These are phyloP conservation scores for Grifola frondosa DNA, from an alignment of 1,284 basidiomycete genomes.

Conservation along the genomic window DNA sequence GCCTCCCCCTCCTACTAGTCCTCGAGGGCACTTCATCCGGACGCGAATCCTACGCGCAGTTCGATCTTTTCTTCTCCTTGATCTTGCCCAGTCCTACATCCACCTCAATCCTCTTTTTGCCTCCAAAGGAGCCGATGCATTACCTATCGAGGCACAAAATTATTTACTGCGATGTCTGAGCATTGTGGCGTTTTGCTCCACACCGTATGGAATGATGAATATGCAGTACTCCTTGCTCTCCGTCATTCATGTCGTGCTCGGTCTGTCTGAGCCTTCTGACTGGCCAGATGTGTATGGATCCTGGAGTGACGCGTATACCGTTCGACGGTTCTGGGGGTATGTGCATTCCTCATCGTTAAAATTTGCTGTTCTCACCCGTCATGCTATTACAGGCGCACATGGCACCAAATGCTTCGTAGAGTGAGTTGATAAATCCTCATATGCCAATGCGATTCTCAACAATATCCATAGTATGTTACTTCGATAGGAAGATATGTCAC, in stretches of 20 bases:
- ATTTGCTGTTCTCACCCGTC: not conserved
- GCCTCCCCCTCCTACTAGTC: slow-evolving; percentile 1
- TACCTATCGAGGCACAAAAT: slow-evolving; percentile 3
- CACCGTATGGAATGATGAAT: slow-evolving; percentile 20
- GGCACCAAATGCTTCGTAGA: slow-evolving; percentile 32
- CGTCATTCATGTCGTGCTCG: slow-evolving; percentile 23
- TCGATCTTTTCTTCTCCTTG: slow-evolving; percentile 10
- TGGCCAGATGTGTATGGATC: slow-evolving; percentile 37
- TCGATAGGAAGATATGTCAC: slow-evolving; percentile 21
- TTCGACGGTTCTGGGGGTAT: slow-evolving; percentile 39
- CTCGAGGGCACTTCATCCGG: slow-evolving; percentile 5
- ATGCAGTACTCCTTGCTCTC: slow-evolving; percentile 24
- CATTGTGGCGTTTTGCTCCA: slow-evolving; percentile 9
- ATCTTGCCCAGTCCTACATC: slow-evolving; percentile 14
- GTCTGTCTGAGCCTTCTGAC: slow-evolving; percentile 25
- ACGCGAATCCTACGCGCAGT: slow-evolving; percentile 1
- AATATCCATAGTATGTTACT: slow-evolving; percentile 25
- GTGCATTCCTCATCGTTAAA: slow-evolving; percentile 4
- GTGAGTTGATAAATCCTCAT: no score
- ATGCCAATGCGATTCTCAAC: no score
- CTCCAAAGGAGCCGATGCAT: slow-evolving; percentile 1
- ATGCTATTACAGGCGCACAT: slow-evolving; percentile 25
- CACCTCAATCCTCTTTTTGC: slow-evolving; percentile 13
- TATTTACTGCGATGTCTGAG: slow-evolving; percentile 10
- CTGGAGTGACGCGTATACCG: slow-evolving; percentile 35